phyloP scores from a whole-genome alignment of 352 stramenopile genomes.

The Pilasporangium apinafurcum region DNA sequence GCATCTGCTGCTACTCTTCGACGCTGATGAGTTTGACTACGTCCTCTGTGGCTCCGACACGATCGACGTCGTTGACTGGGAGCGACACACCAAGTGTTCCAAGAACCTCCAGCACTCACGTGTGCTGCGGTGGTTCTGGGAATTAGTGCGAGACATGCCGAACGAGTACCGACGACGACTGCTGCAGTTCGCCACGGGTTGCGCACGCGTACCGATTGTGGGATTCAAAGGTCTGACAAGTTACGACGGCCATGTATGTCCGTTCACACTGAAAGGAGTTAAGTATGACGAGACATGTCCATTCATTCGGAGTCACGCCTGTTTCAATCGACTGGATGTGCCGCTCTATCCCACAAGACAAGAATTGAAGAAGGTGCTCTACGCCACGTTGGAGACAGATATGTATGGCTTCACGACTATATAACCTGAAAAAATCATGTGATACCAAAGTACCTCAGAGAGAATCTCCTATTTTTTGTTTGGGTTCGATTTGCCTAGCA shows the following conservation, averaged over 20 bases:
- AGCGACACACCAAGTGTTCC: slow-evolving; percentile 63
- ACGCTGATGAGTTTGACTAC: slow-evolving; percentile 96
- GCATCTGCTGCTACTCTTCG: slow-evolving; percentile 91
- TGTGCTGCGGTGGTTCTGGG: slow-evolving; percentile 41
- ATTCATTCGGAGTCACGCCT: slow-evolving; percentile 72
- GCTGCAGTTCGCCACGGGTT: slow-evolving; percentile 79
- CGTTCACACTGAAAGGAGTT: slow-evolving; percentile 68
- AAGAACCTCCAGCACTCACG: slow-evolving; percentile 24
- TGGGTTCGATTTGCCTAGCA: neutral
- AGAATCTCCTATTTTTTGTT: neutral
- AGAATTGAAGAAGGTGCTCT: slow-evolving; percentile 64
- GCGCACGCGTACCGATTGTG: slow-evolving; percentile 62
- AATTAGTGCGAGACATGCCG: slow-evolving; percentile 86
- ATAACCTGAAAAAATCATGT: slow-evolving; percentile 9
- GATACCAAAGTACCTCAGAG: neutral
- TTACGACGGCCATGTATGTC: slow-evolving; percentile 72
- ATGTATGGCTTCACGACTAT: slow-evolving; percentile 63
- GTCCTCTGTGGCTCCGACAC: slow-evolving; percentile 91
- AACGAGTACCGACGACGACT: slow-evolving; percentile 70
- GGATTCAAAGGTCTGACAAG: slow-evolving; percentile 71
- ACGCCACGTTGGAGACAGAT: slow-evolving; percentile 56
- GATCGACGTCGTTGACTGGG: slow-evolving; percentile 95
- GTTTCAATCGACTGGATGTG: slow-evolving; percentile 91
- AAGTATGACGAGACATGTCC: slow-evolving; percentile 29
- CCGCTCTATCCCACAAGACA: slow-evolving; percentile 90